A percentile compares a stretch with the other conserved stretches of the same genome.
phyloP scores from a whole-genome alignment of 1,139 yeast genomes.

The Zhuliangozyma blackwelliae region DNA sequence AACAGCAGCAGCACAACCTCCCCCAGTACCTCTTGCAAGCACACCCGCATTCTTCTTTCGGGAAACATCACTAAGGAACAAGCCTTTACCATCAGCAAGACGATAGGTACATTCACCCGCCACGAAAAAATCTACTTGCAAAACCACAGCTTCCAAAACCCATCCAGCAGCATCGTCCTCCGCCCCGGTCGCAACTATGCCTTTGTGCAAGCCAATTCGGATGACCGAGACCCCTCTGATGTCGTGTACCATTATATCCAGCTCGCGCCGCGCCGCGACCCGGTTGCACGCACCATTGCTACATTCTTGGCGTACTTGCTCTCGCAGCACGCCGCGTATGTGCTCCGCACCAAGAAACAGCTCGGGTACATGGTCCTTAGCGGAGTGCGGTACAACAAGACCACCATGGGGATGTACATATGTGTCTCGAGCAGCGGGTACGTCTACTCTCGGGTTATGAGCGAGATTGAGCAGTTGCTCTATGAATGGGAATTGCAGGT shows the following conservation, averaged over 20 bases:
- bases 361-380: conserved; percentile 43
- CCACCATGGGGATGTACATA: conserved; percentile 53
- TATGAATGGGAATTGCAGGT: conserved; percentile 28
- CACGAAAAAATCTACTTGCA: conserved; percentile 9
- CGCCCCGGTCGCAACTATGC: conserved; percentile 29
- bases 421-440: conserved; percentile 39
- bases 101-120: conserved; percentile 12
- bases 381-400: conserved; percentile 48
- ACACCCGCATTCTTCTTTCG: conserved; percentile 41
- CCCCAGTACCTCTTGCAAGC: conserved; percentile 13
- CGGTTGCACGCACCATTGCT: conserved; percentile 30
- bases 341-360: conserved; percentile 49
- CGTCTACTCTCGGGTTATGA: conserved; percentile 28
- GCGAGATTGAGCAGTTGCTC: conserved; percentile 43
- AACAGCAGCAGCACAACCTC: too few species aligned
- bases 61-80: conserved; percentile 35
- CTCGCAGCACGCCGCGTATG: conserved; percentile 34
- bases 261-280: conserved; percentile 43
- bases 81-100: conserved; percentile 11
- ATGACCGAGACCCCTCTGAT: conserved; percentile 44
- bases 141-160: background rate
- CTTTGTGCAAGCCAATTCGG: conserved; percentile 20
- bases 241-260: conserved; percentile 51
- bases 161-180: conserved; percentile 29
- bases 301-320: conserved; percentile 43